Evolutionary conservation across 768 basidiomycete species (phyloP), one percentile per base, ranked within the genome.

Genomic region (Podaxis mareebaensis): DNA sequence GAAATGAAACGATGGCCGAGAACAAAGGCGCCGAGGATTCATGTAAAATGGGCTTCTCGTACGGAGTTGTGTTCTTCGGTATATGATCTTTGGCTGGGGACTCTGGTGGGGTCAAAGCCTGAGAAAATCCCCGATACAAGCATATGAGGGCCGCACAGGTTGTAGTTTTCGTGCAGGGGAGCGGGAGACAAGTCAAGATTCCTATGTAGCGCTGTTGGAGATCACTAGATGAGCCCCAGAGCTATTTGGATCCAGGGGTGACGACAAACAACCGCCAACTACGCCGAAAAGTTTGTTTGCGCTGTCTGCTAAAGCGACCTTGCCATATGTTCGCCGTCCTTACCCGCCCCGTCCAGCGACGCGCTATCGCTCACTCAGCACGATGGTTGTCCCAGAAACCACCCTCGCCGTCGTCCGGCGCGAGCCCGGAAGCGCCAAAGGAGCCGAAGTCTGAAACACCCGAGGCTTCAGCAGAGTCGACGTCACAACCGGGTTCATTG

Each of bases 351-450:
- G 67, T 77, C 56, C 72, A 74, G 38, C 73, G 77, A 57, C 74
- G 75, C 49, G 68, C 74, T 30, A 56, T 76, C 49, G 66, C 66
- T 54, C 71, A 72, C n/a, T 68, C 76, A 12, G 68, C 73, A 64
- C 72, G 78, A 72, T 78, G 72, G 59, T 69, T 76, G 65, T 75
- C 79, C 17, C 71, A 77, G 67, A 71, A 69, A 24, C 65, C 71
- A 17, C 69, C 69, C 10, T 53, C 67, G 17, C 51, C 70, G 11
- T 52, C 67, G n/a, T 40, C 65, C 33, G 60, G 65, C 39, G 60
- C 65, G 10, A 42, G 38, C 22, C n/a, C 65, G 26, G 57, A 56
- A n/a, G 55, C 62, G 8, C 59, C 60, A 5, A 60, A 60, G 38
- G 62, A 46, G n/a, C 63, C 70, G 33, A 40, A 66, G 49, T 65